Evolutionary conservation across 257 asterid species (phyloP).

Genomic region (Solanum appendiculatum): DNA sequence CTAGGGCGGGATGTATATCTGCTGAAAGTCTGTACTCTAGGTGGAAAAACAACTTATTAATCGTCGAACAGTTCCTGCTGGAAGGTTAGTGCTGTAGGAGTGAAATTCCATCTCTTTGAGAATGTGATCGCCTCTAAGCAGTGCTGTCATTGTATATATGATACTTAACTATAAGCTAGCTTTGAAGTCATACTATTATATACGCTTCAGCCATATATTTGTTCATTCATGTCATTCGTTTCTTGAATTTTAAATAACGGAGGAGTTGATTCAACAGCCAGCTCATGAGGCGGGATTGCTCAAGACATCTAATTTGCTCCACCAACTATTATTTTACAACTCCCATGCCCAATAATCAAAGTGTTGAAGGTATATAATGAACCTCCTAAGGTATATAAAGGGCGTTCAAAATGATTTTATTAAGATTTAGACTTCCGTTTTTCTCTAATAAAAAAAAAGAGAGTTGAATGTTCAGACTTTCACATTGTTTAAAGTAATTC

Average conservation of each 20-base stretch:
- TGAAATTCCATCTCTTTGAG: background rate
- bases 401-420: too few species aligned
- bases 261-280: background rate
- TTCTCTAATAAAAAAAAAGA: too few species aligned
- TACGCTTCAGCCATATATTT: background rate
- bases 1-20: background rate
- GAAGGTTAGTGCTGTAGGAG: background rate
- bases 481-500: background rate
- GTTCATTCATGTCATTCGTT: background rate
- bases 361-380: background rate
- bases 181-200: background rate
- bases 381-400: background rate
- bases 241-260: background rate
- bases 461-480: background rate
- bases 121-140: background rate
- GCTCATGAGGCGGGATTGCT: background rate
- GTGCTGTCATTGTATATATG: background rate
- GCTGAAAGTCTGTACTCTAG: background rate
- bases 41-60: background rate
- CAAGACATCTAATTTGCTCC: background rate
- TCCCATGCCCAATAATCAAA: background rate
- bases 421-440: background rate
- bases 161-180: background rate
- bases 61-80: background rate
- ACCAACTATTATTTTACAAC: background rate